phyloP scores from a whole-genome alignment of 129 eudicot genomes.

The Rutidosis leptorrhynchoides region DNA sequence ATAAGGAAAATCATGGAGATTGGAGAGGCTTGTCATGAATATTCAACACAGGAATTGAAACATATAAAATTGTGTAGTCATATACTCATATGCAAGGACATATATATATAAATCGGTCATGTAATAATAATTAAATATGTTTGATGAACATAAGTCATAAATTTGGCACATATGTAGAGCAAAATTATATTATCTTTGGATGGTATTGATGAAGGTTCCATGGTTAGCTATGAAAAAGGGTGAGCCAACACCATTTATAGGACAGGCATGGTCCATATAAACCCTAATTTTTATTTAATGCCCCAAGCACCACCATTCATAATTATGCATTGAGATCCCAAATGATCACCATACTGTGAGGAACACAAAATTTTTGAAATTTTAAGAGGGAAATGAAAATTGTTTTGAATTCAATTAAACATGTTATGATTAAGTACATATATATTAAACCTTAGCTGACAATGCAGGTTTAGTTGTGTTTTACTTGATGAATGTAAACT shows the following conservation, averaged over 20 bases:
- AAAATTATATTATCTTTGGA: slow-evolving; percentile 35
- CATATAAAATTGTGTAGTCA: slow-evolving; percentile 21
- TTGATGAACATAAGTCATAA: slow-evolving; percentile 32
- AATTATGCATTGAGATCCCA: slow-evolving; percentile 49
- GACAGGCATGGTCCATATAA: slow-evolving; percentile 31
- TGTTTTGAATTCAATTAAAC: neutral
- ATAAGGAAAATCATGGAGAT: slow-evolving; percentile 4
- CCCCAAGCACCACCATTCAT: slow-evolving; percentile 41
- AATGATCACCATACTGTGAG: slow-evolving; percentile 32
- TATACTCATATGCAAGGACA: slow-evolving; percentile 14
- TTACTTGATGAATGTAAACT: neutral
- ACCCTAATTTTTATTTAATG: slow-evolving; percentile 27
- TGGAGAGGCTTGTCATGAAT: too few relatives aligned
- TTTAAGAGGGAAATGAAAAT: slow-evolving; percentile 27
- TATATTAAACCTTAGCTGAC: neutral
- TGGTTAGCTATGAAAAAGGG: slow-evolving; percentile 8
- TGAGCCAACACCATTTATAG: slow-evolving; percentile 34
- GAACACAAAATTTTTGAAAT: slow-evolving; percentile 22
- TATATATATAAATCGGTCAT: slow-evolving; percentile 8
- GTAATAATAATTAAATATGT: slow-evolving; percentile 12
- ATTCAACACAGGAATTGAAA: slow-evolving; percentile 29
- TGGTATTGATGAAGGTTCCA: slow-evolving; percentile 38
- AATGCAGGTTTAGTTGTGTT: neutral
- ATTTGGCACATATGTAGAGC: slow-evolving; percentile 37
- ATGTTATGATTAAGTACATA: neutral